Base-by-base conservation (phyloP, 2,329 filamentous ascomycete species). In the Aureobasidium uvarum region DNA sequence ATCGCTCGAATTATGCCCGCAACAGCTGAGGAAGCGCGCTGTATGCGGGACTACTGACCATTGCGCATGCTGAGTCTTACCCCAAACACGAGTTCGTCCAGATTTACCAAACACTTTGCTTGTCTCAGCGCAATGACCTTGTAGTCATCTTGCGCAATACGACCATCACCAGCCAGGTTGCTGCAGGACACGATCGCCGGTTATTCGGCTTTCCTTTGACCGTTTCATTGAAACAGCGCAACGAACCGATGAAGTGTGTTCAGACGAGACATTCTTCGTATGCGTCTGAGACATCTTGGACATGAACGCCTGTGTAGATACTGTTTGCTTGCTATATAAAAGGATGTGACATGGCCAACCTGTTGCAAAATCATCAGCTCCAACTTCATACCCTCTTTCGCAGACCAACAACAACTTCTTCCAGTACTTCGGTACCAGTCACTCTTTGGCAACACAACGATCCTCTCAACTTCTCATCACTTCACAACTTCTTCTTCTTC, bases 391-490 rank as follows among this genome's bases (percentile, higher is more conserved):
- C 46, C 31, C 46, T 50, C 46, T 50, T 50, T 50, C 46, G 23
- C 46, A 50, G 46, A 50, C 46, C 23, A 50, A 28, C 45, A 28
- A 28, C 46, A 50, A 25, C 18, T 18, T 50, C 46, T 10, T 50
- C 46, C 46, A 50, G 46, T 50, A 50, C 46, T 50, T 18, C 23
- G 46, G 46, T 50, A 50, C 46, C 46, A 50, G 46, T 50, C 46
- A 31, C 14, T 50, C 46, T 50, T 50, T 50, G 46, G 46, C 46
- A 50, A 48, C 13, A 6, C 3, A 48, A 25, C 45, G 18, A 48
- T 14, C 28, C 14, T 16, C 45, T 14, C 45, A 48, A 48, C 23
- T 14, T 14, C 5, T 14, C 25, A 20, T 20, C 18, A n/a, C n/a
- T n/a, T 23, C 18, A 10, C n/a, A 20, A 10, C 1, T 3, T 20